A percentile compares a stretch with the other conserved stretches of the same genome.
Evolutionary conservation across 345 rosid species (phyloP).

Genomic region (Salix udensis): DNA sequence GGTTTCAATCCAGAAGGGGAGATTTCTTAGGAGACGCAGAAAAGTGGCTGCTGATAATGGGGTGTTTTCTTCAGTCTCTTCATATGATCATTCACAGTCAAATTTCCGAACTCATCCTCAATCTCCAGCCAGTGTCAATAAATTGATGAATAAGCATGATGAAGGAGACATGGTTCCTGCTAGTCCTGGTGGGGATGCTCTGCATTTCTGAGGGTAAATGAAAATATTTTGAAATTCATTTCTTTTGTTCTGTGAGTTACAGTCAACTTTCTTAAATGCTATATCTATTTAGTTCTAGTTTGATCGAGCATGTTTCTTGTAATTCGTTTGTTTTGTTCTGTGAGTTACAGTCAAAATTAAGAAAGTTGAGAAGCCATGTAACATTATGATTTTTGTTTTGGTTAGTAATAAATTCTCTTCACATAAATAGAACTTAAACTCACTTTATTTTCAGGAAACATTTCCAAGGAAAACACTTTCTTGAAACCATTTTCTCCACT

Average conservation of each 20-base stretch:
- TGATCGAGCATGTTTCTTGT: not conserved
- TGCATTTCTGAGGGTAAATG: constrained; percentile 14
- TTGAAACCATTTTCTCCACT: no score
- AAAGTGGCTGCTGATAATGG: constrained; percentile 23
- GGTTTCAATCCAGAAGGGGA: constrained; percentile 25
- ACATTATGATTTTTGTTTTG: not conserved
- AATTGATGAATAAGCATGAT: constrained; percentile 18
- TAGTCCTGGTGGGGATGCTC: constrained; percentile 22
- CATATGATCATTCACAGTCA: constrained; percentile 32
- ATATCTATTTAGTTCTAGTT: not conserved
- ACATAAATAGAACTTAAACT: not conserved
- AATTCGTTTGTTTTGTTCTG: no score
- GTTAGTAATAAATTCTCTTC: not conserved
- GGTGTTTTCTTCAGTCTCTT: constrained; percentile 31
- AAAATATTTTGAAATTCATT: not conserved
- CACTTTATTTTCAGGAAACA: no score
- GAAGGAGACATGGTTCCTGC: constrained; percentile 19
- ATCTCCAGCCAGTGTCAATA: constrained; percentile 31
- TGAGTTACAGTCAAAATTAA: not conserved
- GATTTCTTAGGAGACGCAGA: constrained; percentile 38
- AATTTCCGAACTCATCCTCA: constrained; percentile 15
- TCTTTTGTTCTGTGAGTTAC: no score
- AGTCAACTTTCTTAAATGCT: not conserved
- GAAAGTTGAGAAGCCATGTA: not conserved
- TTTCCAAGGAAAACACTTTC: no score